Evolutionary conservation across 768 basidiomycete genomes (phyloP).

Genomic region (Mycena venus): DNA sequence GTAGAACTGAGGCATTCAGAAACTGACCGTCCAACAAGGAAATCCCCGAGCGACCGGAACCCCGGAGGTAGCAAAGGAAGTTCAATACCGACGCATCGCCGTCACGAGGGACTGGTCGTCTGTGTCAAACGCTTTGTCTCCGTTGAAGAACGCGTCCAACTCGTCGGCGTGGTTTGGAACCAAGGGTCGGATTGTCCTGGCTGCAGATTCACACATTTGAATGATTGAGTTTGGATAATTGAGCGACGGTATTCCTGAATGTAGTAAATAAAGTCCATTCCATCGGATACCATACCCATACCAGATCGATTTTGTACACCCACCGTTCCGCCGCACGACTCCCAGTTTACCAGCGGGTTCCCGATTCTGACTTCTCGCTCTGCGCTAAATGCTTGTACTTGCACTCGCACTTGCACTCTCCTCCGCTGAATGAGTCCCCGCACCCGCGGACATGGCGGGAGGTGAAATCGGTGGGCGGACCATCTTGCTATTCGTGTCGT

Average conservation of each 20-base stretch:
- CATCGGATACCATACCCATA: too few species aligned
- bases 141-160: constrained; percentile 51
- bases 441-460: too few species aligned
- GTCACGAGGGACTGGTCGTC: constrained; percentile 48
- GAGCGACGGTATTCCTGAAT: constrained; percentile 39
- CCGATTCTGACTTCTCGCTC: too few species aligned
- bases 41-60: constrained; percentile 40
- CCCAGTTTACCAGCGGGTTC: too few species aligned
- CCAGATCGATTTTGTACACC: too few species aligned
- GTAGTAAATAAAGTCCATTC: too few species aligned
- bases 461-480: too few species aligned
- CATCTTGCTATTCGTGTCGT: too few species aligned
- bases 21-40: constrained; percentile 47
- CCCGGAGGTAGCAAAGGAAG: constrained; percentile 54
- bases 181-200: constrained; percentile 56
- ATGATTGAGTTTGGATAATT: not conserved
- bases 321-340: too few species aligned
- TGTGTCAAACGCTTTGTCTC: constrained; percentile 40
- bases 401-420: too few species aligned
- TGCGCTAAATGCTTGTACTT: too few species aligned
- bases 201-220: constrained; percentile 18
- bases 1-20: not conserved
- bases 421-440: too few species aligned
- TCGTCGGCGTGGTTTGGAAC: constrained; percentile 54
- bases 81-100: constrained; percentile 56